Conservation (phyloP, 2,329 filamentous ascomycete genomes). For the Trichoderma cornu-damae region DNA sequence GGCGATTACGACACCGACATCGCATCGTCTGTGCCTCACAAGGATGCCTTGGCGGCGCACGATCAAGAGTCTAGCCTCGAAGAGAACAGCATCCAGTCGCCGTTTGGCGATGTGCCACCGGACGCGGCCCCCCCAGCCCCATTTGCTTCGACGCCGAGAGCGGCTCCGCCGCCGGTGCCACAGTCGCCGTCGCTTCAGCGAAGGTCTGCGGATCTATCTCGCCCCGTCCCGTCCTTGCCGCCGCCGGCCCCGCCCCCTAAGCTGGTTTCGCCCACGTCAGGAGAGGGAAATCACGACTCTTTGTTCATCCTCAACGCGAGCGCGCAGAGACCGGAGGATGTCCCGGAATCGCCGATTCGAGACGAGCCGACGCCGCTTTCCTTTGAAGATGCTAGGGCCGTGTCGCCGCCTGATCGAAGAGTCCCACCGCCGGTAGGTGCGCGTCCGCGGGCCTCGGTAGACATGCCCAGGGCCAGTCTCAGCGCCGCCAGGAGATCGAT, state of each 20-base stretch:
- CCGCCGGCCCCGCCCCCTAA: conserved; percentile 28
- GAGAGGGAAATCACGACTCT: conserved; percentile 64
- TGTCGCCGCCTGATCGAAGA: conserved; percentile 44
- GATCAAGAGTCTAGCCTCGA: conserved; percentile 72
- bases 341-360: conserved; percentile 31
- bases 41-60: conserved; percentile 84
- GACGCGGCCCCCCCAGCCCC: conserved; percentile 53
- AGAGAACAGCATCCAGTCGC: conserved; percentile 58
- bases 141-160: conserved; percentile 49
- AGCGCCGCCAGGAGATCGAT: conserved; percentile 54
- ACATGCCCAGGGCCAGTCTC: conserved; percentile 32
- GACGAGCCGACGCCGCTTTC: conserved; percentile 44
- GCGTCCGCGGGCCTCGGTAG: conserved; percentile 33
- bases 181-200: conserved; percentile 51
- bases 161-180: conserved; percentile 60
- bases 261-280: conserved; percentile 31
- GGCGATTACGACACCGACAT: conserved; percentile 98
- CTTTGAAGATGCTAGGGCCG: conserved; percentile 38
- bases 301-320: background rate
- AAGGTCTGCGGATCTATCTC: conserved; percentile 65
- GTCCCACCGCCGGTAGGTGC: conserved; percentile 35
- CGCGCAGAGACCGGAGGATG: conserved; percentile 25
- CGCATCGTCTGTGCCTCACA: conserved; percentile 85
- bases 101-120: conserved; percentile 46
- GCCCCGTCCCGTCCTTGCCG: conserved; percentile 63